phyloP scores from a whole-genome alignment of 2,329 filamentous ascomycete species.

The Harringtonia aguacate region DNA sequence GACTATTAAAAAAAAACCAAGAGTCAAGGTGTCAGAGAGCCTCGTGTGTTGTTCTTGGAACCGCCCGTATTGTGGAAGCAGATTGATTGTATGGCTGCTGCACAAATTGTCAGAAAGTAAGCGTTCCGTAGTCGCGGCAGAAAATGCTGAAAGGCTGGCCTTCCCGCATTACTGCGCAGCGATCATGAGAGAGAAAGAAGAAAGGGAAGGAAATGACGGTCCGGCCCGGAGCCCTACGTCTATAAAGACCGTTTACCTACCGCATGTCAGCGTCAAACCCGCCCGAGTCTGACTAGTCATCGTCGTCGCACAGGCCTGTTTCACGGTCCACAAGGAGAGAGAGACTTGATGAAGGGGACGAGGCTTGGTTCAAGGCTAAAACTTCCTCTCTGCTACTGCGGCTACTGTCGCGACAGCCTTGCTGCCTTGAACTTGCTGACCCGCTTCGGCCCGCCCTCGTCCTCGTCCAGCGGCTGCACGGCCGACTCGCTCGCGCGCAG shows the following conservation, averaged over 20 bases:
- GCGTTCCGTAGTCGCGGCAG: conserved; percentile 25
- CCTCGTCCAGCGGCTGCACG: conserved; percentile 57
- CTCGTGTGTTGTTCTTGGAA: conserved; percentile 44
- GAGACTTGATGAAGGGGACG: neutral
- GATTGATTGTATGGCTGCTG: conserved; percentile 35
- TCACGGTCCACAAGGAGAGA: neutral
- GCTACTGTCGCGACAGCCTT: conserved; percentile 42
- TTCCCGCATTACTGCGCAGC: too few species aligned
- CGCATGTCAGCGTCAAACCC: too few species aligned
- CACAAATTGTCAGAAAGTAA: conserved; percentile 38
- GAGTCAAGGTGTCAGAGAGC: conserved; percentile 52
- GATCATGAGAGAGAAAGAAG: neutral
- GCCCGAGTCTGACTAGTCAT: too few species aligned
- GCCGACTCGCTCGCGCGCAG: conserved; percentile 58
- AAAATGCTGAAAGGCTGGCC: neutral
- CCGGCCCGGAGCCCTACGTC: too few species aligned
- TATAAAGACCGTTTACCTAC: too few species aligned
- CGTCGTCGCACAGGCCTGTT: too few species aligned
- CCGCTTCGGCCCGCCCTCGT: conserved; percentile 49
- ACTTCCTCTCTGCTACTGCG: neutral
- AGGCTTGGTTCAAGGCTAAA: neutral
- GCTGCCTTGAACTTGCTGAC: conserved; percentile 68
- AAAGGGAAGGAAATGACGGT: too few species aligned
- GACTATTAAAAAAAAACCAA: conserved; percentile 14
- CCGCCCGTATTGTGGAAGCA: conserved; percentile 40